Evolutionary conservation across 1,284 basidiomycete genomes (phyloP).

Genomic region (Apiotrichum laibachii): DNA sequence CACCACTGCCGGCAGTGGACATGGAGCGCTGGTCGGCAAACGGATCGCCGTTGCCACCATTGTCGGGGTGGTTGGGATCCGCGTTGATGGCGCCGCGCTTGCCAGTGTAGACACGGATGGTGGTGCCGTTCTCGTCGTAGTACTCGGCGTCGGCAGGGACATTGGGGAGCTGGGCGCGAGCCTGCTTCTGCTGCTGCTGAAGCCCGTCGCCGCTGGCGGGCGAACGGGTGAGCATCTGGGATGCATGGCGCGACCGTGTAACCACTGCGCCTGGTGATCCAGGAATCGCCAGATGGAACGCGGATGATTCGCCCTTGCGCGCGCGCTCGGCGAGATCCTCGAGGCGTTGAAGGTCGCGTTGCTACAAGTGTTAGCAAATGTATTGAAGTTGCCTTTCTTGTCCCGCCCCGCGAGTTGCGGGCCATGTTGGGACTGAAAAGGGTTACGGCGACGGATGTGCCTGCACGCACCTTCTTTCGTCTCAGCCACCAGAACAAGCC

Average conservation of each 20-base stretch:
- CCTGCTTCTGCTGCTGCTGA: neutral
- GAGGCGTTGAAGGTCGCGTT: slow-evolving; percentile 45
- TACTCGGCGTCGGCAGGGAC: slow-evolving; percentile 36
- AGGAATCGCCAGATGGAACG: slow-evolving; percentile 42
- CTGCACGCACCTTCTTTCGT: slow-evolving; percentile 46
- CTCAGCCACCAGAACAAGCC: slow-evolving; percentile 49
- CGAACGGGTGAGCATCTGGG: slow-evolving; percentile 10
- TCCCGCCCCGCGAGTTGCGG: neutral
- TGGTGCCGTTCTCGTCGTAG: slow-evolving; percentile 36
- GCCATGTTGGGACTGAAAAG: neutral
- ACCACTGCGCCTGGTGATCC: slow-evolving; percentile 27
- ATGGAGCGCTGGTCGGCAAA: slow-evolving; percentile 46
- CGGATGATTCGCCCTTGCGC: slow-evolving; percentile 47
- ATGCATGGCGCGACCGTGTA: slow-evolving; percentile 4
- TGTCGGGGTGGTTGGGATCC: slow-evolving; percentile 37
- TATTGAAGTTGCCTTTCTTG: too few relatives aligned
- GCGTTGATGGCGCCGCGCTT: slow-evolving; percentile 42
- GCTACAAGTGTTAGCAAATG: slow-evolving; percentile 23
- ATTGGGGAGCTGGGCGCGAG: slow-evolving; percentile 6
- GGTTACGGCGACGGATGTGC: neutral
- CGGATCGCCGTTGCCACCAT: slow-evolving; percentile 35
- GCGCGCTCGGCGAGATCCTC: slow-evolving; percentile 47
- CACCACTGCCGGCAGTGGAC: slow-evolving; percentile 35
- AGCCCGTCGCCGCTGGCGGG: slow-evolving; percentile 5
- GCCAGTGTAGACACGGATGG: slow-evolving; percentile 35